Evolutionary conservation across 306 rosid genomes (phyloP).

Genomic region (Myrica gale): DNA sequence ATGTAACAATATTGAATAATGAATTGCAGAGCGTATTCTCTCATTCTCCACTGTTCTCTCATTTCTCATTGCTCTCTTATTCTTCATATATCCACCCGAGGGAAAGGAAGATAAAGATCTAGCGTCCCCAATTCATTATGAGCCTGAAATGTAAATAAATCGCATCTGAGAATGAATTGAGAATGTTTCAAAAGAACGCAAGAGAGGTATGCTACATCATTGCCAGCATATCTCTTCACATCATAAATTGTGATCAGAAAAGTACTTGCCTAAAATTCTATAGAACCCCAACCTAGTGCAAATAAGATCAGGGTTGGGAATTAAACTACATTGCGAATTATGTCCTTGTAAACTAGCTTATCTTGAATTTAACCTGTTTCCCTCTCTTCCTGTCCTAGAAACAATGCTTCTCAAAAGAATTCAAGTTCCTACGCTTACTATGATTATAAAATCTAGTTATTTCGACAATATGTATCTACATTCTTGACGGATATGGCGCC

Average conservation of each 20-base stretch:
- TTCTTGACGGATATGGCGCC: slow-evolving; percentile 2
- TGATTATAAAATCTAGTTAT: background rate
- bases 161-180: background rate
- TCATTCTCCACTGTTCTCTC: too few species aligned
- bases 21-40: too few species aligned
- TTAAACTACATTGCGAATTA: background rate
- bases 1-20: too few species aligned
- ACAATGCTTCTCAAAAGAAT: background rate
- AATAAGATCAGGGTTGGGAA: background rate
- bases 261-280: background rate
- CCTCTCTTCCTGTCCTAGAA: background rate
- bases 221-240: background rate
- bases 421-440: background rate
- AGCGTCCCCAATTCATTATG: background rate
- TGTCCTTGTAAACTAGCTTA: background rate
- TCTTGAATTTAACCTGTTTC: background rate
- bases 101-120: background rate
- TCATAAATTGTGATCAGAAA: background rate
- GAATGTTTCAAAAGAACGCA: slow-evolving; percentile 1
- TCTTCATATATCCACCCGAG: background rate
- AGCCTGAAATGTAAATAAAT: slow-evolving; percentile 18
- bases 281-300: background rate
- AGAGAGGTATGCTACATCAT: background rate
- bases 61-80: too few species aligned
- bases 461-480: background rate